Percentiles rank a stretch among this genome's conserved stretches.
phyloP scores from a whole-genome alignment of 768 basidiomycete species.

The Dioszegia aurantiaca region DNA sequence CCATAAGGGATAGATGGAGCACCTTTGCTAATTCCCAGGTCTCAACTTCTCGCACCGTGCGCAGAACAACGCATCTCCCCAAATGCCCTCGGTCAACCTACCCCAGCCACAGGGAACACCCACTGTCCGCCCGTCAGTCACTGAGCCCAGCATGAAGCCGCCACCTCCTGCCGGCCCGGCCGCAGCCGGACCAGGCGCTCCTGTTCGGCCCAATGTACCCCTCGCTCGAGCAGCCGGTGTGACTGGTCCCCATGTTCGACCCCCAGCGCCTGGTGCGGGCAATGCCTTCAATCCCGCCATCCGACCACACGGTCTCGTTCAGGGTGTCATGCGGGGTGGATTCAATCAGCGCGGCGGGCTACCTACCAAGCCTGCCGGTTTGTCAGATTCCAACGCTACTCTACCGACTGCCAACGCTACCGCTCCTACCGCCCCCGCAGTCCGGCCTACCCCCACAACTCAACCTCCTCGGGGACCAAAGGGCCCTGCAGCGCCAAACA shows the following conservation, averaged over 20 bases:
- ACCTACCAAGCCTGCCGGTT: conserved; percentile 11
- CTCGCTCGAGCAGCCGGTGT: no score
- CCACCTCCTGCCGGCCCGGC: conserved; percentile 3
- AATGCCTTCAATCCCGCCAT: not conserved
- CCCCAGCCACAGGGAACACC: conserved; percentile 23
- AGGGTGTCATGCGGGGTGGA: no score
- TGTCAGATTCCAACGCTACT: conserved; percentile 1
- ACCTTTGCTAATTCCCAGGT: no score
- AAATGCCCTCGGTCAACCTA: conserved; percentile 4
- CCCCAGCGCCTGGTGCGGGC: not conserved
- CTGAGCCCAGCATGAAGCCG: conserved; percentile 10
- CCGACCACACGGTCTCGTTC: not conserved
- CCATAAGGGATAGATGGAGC: no score
- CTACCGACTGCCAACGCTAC: conserved; percentile 5
- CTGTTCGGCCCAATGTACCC: not conserved
- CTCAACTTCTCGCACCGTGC: conserved; percentile 72
- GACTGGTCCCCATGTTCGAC: not conserved
- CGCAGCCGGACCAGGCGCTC: not conserved
- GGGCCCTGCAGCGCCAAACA: not conserved
- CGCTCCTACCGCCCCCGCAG: not conserved
- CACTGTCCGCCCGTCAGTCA: not conserved
- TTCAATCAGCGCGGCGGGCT: not conserved
- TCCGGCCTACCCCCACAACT: conserved; percentile 4
- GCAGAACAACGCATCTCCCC: conserved; percentile 3
- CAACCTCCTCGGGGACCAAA: conserved; percentile 9